Conservation (phyloP, 1,139 yeast species). For the Pichia sp. region DNA sequence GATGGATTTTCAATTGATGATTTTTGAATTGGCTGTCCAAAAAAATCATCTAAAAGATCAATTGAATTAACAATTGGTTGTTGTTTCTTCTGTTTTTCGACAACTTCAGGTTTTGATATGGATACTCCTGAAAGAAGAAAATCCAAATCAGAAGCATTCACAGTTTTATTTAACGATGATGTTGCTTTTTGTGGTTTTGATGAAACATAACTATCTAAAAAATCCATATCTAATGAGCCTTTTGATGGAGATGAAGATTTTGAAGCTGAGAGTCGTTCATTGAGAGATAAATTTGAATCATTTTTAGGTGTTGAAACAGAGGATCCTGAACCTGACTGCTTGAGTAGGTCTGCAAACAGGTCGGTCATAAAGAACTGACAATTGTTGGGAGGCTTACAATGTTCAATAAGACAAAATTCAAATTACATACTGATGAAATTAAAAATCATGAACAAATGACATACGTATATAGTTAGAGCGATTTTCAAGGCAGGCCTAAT, state of each 20-base stretch:
- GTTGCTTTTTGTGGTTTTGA: not conserved
- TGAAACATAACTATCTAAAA: slow-evolving; percentile 15
- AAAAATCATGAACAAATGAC: too few relatives aligned
- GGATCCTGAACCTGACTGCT: slow-evolving; percentile 20
- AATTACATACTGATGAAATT: too few relatives aligned
- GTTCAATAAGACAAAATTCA: too few relatives aligned
- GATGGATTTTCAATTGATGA: too few relatives aligned
- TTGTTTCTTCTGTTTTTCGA: too few relatives aligned
- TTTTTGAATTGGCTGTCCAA: slow-evolving; percentile 4
- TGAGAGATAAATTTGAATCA: slow-evolving; percentile 25
- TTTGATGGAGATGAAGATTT: slow-evolving; percentile 2
- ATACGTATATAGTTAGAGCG: too few relatives aligned
- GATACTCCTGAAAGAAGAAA: slow-evolving; percentile 17
- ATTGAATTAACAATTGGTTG: not conserved
- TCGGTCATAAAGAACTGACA: slow-evolving; percentile 25
- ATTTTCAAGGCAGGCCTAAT: too few relatives aligned
- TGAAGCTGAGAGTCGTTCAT: slow-evolving; percentile 23
- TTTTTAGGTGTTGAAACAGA: slow-evolving; percentile 9
- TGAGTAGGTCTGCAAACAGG: slow-evolving; percentile 41
- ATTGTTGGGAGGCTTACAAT: too few relatives aligned
- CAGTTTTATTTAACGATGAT: not conserved
- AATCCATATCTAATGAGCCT: slow-evolving; percentile 14
- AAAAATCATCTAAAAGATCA: slow-evolving; percentile 20
- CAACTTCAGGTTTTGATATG: not conserved
- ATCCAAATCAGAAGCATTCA: slow-evolving; percentile 1